These are phyloP conservation scores for Russula vinacea DNA, from an alignment of 768 basidiomycete species.

Conservation along the genomic window DNA sequence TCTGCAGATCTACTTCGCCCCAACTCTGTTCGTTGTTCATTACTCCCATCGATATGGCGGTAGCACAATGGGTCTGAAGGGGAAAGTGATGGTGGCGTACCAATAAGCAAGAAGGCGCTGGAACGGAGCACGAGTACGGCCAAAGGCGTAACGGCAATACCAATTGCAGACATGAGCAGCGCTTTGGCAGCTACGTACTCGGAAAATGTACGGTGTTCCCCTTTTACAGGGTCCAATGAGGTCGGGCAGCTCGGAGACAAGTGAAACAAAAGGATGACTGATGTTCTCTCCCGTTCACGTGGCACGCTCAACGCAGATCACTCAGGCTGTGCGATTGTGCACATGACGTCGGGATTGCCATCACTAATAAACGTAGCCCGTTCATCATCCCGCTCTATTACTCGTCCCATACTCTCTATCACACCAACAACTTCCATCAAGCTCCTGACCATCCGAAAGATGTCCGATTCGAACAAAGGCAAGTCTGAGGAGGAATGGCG, in stretches of 20 bases:
- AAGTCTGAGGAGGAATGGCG: constrained; percentile 83
- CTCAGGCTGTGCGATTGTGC: not conserved
- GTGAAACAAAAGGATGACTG: too few species aligned
- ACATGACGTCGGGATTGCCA: constrained; percentile 3
- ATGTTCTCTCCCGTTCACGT: not conserved
- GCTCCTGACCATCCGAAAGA: constrained; percentile 21
- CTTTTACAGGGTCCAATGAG: too few species aligned
- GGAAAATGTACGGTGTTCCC: too few species aligned
- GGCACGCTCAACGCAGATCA: not conserved
- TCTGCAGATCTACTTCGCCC: not conserved
- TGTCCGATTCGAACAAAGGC: constrained; percentile 32
- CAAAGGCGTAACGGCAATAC: too few species aligned
- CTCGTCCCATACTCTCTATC: not conserved
- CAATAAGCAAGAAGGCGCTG: too few species aligned
- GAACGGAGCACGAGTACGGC: too few species aligned
- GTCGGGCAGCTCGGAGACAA: too few species aligned
- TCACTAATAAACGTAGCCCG: constrained; percentile 5
- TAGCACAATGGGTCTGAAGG: not conserved
- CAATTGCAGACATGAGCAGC: too few species aligned
- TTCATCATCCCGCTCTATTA: not conserved
- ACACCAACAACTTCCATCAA: not conserved
- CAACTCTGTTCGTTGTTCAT: not conserved
- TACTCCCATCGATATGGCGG: not conserved
- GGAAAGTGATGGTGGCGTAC: not conserved
- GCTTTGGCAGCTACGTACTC: too few species aligned